Evolutionary conservation across 306 rosid species (phyloP), one percentile per base, ranked within the genome.

Genomic region (Fagus crenata): DNA sequence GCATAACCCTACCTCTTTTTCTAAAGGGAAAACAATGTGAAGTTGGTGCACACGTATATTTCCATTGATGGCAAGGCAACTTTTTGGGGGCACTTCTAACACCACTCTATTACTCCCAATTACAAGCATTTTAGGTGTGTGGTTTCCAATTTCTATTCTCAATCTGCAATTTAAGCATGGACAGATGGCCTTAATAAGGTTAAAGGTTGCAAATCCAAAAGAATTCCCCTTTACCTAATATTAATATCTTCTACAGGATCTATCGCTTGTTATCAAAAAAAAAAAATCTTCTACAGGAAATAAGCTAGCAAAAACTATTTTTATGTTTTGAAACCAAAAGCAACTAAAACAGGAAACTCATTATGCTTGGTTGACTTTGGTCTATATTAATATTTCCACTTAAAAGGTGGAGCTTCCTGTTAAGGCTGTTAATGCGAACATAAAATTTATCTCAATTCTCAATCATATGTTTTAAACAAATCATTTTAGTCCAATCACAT

Each of bases 351-450:
- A 65, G 37, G n/a, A 70, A 64, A 76, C 18, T 58, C 82, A 64
- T 67, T 33, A 58, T 76, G 83, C 64, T 74, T 39, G 43, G 56
- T 59, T 69, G 75, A 67, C 72, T 73, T 76, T 43, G 56, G 56
- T 46, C 43, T 76, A 36, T 46, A 35, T 13, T 58, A 42, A 59
- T 31, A 69, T 35, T 68, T 78, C 89, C 85, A 84, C 87, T 81
- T 61, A 37, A 83, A 84, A 84, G 71, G 88, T 80, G 85, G 78
- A 77, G 71, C 77, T 81, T 72, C 74, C 84, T 77, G 64, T 74
- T 71, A 58, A 63, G 81, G 80, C 79, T 78, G 85, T 84, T 76
- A 77, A 31, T 74, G 41, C 22, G 58, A 65, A 49, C 79, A 81
- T 79, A 79, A 63, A 22, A 22, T 22, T 73, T 63, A 39, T 69